Evolutionary conservation across 2,329 filamentous ascomycete species (phyloP).

Genomic region (Arthroderma sp.): DNA sequence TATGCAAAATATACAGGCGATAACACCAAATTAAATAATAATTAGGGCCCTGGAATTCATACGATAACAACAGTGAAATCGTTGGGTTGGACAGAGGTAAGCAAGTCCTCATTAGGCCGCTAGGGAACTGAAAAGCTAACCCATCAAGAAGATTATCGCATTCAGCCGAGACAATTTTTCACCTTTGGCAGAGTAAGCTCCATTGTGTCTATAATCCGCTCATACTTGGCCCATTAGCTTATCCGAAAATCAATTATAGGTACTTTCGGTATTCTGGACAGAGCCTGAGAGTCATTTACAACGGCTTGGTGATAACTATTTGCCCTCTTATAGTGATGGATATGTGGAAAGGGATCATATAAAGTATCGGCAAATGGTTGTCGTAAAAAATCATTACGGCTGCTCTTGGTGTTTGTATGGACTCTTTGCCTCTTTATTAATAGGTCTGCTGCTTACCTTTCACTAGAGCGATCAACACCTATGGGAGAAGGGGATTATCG

Average conservation of each 20-base stretch:
- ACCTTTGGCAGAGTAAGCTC: not conserved
- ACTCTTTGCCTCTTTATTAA: not conserved
- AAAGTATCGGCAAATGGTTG: slow-evolving; percentile 25
- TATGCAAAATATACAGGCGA: too few species aligned
- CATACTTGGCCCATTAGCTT: too few species aligned
- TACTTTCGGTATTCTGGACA: slow-evolving; percentile 25
- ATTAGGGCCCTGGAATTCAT: not conserved
- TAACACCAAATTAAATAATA: too few species aligned
- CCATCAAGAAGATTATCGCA: not conserved
- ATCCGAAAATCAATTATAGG: slow-evolving; percentile 9
- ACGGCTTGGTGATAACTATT: too few species aligned
- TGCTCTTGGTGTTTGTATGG: slow-evolving; percentile 28
- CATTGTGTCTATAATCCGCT: too few species aligned
- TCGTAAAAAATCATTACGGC: slow-evolving; percentile 19
- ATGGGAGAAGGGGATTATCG: slow-evolving; percentile 25
- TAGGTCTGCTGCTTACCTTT: not conserved
- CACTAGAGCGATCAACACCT: slow-evolving; percentile 31
- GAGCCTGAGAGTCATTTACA: too few species aligned
- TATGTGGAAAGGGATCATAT: too few species aligned
- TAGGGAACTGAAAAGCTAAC: not conserved
- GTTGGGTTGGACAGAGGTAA: not conserved
- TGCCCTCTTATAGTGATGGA: too few species aligned
- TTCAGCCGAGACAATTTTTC: not conserved
- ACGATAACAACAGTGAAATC: not conserved
- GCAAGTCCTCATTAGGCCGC: not conserved